Evolutionary conservation across 1,139 yeast species (phyloP), one percentile per base, ranked within the genome.

Genomic region (Pichia cactophila): DNA sequence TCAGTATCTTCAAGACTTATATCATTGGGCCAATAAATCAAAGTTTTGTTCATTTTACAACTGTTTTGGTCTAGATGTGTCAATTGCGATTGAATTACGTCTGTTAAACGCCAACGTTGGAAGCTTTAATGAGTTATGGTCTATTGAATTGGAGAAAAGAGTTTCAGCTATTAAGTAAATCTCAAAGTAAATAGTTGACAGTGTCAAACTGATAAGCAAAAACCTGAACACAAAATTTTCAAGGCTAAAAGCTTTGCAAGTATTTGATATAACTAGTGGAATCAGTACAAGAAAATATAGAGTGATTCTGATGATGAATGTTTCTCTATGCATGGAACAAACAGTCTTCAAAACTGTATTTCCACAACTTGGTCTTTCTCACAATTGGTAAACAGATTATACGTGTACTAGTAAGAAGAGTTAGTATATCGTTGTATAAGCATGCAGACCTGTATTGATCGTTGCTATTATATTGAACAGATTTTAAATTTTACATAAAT

Each of bases 1-100:
- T 28, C 39, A 5, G 17, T 12, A 10, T 47, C 38, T 3, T 50
- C 42, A 6, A 48, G 33, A 9, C 35, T 41, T 12, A 63, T 41
- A 48, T 64, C 66, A n/a, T 51, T 47, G 10, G 68, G 68, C 66
- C 66, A 63, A 41, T 60, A 62, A 2, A 60, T 33, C 11, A 60
- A 53, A 5, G 42, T 45, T 29, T 40, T 26, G 7, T 16, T 8
- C 45, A 44, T 36, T n/a, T 11, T 10, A 33, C 9, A 26, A 29
- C 10, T 45, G 29, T 17, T 16, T 33, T n/a, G 17, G 20, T 17
- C 23, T 33, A 20, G 11, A 3, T 11, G 35, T 12, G 33, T 46
- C 48, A 17, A 33, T 26, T 33, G 16, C 38, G 5, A 51, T 49
- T 9, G 54, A 51, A 33, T 49, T 48, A 35, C 59, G 42, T 42